A percentile compares a stretch with the other conserved stretches of the same genome.
Evolutionary conservation across 306 rosid species (phyloP).

Genomic region (Prunus dulcis): DNA sequence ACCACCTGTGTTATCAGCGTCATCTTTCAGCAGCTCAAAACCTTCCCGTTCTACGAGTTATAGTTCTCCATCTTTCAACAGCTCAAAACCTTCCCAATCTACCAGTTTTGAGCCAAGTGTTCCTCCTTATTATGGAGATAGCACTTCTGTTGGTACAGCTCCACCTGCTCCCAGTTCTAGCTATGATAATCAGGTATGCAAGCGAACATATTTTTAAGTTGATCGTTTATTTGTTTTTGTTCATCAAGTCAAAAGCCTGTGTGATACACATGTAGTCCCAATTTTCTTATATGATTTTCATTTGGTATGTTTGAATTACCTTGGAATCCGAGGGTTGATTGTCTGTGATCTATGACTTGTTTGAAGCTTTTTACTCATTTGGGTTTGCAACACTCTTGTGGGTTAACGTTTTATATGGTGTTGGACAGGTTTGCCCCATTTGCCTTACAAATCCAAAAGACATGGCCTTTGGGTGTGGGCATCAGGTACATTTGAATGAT

Average conservation of each 20-base stretch:
- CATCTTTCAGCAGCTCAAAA: conserved; percentile 45
- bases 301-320: too few relatives aligned
- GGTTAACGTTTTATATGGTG: conserved; percentile 25
- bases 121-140: conserved; percentile 44
- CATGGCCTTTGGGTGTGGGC: conserved; percentile 99
- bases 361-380: neutral
- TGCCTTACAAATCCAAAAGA: conserved; percentile 73
- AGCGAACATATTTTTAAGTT: neutral
- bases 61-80: conserved; percentile 43
- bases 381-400: neutral
- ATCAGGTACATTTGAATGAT: conserved; percentile 57
- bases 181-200: conserved; percentile 64
- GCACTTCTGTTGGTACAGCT: conserved; percentile 35
- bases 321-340: too few relatives aligned
- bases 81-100: conserved; percentile 47
- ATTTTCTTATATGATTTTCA: too few relatives aligned
- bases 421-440: conserved; percentile 77
- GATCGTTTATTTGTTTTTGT: neutral
- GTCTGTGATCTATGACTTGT: neutral
- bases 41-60: conserved; percentile 33
- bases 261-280: neutral
- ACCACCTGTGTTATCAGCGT: conserved; percentile 54
- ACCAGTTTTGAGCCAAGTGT: conserved; percentile 48
- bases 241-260: neutral
- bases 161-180: conserved; percentile 61